Evolutionary conservation across 352 stramenopile genomes (phyloP).

Genomic region (Phytophthora brassicae): DNA sequence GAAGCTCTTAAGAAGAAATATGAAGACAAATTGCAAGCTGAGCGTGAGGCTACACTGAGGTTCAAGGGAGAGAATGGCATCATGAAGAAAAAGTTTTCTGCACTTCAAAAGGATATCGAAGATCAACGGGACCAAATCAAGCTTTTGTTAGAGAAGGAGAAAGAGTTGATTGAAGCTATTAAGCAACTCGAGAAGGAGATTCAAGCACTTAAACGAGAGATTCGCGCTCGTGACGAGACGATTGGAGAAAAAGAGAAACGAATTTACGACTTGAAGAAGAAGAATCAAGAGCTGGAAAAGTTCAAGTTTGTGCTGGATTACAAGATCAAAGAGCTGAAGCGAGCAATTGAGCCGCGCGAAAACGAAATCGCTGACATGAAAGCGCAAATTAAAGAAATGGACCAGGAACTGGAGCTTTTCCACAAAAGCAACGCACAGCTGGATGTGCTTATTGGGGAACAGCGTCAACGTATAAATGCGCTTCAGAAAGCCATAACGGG

Average conservation of each 20-base stretch:
- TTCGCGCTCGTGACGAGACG: slow-evolving; percentile 93
- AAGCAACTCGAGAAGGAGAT: slow-evolving; percentile 91
- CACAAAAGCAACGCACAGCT: slow-evolving; percentile 93
- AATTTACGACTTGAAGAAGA: slow-evolving; percentile 95
- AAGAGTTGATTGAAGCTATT: slow-evolving; percentile 85
- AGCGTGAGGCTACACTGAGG: slow-evolving; percentile 85
- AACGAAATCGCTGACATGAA: slow-evolving; percentile 95
- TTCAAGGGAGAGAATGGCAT: slow-evolving; percentile 94
- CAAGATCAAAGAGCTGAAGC: slow-evolving; percentile 96
- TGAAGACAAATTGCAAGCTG: slow-evolving; percentile 81
- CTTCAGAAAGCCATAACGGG: slow-evolving; percentile 82
- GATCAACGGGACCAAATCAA: slow-evolving; percentile 92
- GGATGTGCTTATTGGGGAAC: slow-evolving; percentile 93
- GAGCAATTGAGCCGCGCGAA: slow-evolving; percentile 93
- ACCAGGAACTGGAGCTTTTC: slow-evolving; percentile 94
- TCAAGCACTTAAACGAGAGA: slow-evolving; percentile 94
- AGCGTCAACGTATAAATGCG: slow-evolving; percentile 80
- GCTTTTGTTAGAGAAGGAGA: slow-evolving; percentile 85
- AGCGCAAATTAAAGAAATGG: slow-evolving; percentile 95
- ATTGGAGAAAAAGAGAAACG: slow-evolving; percentile 95
- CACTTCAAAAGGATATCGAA: slow-evolving; percentile 91
- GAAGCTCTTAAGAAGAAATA: slow-evolving; percentile 88
- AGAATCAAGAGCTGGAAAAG: slow-evolving; percentile 96
- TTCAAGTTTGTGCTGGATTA: slow-evolving; percentile 97
- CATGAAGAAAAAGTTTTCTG: slow-evolving; percentile 94